These are phyloP conservation scores for Pythium scleroteichum DNA, from an alignment of 352 stramenopile species.

Conservation along the genomic window DNA sequence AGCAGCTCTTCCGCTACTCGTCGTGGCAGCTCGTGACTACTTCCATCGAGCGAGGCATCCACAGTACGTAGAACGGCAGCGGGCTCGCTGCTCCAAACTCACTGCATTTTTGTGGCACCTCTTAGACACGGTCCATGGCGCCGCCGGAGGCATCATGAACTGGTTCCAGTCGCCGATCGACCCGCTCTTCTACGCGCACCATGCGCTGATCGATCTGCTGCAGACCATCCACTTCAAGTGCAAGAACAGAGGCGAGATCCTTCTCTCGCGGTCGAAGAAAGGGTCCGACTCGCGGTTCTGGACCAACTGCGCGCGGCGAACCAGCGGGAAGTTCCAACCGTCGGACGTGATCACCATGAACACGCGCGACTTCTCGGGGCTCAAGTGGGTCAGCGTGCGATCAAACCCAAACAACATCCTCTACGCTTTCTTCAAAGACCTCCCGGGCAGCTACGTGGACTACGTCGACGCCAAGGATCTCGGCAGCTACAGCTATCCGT, in stretches of 20 bases:
- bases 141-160: constrained; percentile 14
- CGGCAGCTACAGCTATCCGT: constrained; percentile 61
- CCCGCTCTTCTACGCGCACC: constrained; percentile 28
- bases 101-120: too few relatives aligned
- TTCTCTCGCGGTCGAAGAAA: constrained; percentile 28
- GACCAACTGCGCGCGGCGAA: constrained; percentile 29
- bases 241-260: constrained; percentile 11
- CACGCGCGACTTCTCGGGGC: constrained; percentile 1
- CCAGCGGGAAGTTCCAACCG: constrained; percentile 13
- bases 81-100: too few relatives aligned
- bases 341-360: constrained; percentile 10
- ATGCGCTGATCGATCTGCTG: constrained; percentile 23
- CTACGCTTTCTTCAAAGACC: constrained; percentile 67
- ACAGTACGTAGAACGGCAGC: constrained; percentile 24
- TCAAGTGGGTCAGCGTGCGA: constrained; percentile 35
- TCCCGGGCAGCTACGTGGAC: constrained; percentile 40
- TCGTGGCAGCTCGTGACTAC: not conserved
- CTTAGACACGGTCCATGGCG: constrained; percentile 20
- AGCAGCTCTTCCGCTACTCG: constrained; percentile 21
- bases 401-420: constrained; percentile 40
- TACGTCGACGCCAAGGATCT: constrained; percentile 56
- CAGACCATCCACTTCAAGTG: constrained; percentile 30
- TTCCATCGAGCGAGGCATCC: constrained; percentile 17
- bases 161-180: constrained; percentile 23
- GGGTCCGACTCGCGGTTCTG: constrained; percentile 38